These are phyloP conservation scores for Nemania serpens DNA, from an alignment of 2,329 filamentous ascomycete species.

Conservation along the genomic window DNA sequence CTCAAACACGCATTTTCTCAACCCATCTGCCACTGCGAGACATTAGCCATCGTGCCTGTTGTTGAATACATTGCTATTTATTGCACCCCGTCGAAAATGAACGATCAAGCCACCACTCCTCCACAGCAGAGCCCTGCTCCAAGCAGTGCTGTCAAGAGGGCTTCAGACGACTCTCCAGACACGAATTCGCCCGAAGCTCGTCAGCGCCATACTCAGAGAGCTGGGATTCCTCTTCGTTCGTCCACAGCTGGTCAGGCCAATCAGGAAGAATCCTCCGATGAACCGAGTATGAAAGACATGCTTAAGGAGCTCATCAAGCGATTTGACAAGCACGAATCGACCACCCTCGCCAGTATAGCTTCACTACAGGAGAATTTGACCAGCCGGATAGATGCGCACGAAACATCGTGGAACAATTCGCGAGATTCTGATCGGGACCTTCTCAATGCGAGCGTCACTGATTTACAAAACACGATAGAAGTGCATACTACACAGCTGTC, in stretches of 20 bases:
- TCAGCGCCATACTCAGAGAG: too few relatives aligned
- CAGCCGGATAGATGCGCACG: neutral
- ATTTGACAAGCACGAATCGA: neutral
- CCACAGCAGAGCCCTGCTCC: neutral
- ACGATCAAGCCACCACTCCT: neutral
- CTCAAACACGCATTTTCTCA: too few relatives aligned
- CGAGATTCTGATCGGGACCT: too few relatives aligned
- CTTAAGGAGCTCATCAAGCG: slow-evolving; percentile 1
- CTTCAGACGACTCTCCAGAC: too few relatives aligned
- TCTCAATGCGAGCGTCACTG: too few relatives aligned
- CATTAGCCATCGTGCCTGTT: too few relatives aligned
- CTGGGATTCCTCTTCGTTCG: too few relatives aligned
- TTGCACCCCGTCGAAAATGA: neutral
- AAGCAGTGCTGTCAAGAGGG: neutral
- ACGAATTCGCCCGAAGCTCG: too few relatives aligned
- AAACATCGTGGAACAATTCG: neutral
- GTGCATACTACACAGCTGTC: too few relatives aligned
- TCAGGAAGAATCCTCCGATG: neutral
- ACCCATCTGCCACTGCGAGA: too few relatives aligned
- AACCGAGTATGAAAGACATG: neutral
- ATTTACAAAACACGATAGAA: too few relatives aligned
- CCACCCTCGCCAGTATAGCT: neutral
- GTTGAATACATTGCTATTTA: neutral
- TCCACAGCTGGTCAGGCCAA: neutral
- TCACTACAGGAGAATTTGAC: neutral